Base-by-base conservation (phyloP, 768 basidiomycete genomes). In the Xerocomus spinulosus region DNA sequence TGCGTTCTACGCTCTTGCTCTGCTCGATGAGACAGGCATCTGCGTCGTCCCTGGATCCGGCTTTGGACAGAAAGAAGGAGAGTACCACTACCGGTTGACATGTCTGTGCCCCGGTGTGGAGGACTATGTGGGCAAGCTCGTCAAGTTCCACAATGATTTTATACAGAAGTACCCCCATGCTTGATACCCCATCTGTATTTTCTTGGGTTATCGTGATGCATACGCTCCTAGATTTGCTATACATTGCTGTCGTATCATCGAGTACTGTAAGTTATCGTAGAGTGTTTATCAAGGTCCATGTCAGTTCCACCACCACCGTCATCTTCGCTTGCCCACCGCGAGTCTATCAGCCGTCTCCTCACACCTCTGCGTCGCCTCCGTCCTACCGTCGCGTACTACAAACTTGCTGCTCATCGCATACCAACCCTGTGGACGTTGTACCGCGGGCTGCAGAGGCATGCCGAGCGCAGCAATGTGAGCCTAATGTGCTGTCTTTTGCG, bases 101-200 rank as follows among this genome's bases (percentile, higher is more conserved):
- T 96, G 95, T 59, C 70, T 98, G 55, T 96, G 93, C 59, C 93
- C 92, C 3, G 92, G 91, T 33, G 90, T 92, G 15, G 94, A 95
- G 37, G 92, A 93, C 58, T 97, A 93, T 63, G 87, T 95, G 9
- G 75, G 76, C 28, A 85, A 89, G 60, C 73, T 97, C 39, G 92
- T 92, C 70, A 70, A 67, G 49, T 87, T 87, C 79, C 85, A 87
- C 61, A 60, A 68, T 45, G 70, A 71, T 18, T 87, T 87, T 53
- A 70, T 80, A 66, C 60, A 64, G 47, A 78, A 77, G 68, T 80
- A 79, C 51, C 49, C 49, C 6, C 28, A 49, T 20, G 30, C 23
- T 48, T 64, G 43, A 64, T 60, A 52, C 37, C 42, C 29, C 1
- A 10, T n/a, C n/a, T n/a, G n/a, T n/a, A 30, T 25, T 18, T 23